phyloP scores from a whole-genome alignment of 768 basidiomycete genomes.

The Sarcomyxa edulis region DNA sequence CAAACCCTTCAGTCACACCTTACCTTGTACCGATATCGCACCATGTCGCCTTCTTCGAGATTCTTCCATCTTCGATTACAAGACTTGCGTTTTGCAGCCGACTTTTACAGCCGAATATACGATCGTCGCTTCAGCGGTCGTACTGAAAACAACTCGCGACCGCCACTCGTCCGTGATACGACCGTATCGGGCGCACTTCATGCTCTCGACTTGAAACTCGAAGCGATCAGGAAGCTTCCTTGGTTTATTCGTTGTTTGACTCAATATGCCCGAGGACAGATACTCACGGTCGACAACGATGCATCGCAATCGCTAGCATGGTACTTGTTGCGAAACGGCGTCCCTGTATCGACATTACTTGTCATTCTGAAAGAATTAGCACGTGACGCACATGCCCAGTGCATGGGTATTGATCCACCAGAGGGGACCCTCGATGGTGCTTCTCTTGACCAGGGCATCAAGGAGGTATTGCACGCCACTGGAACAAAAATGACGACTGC shows the following conservation, averaged over 20 bases:
- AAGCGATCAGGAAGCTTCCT: slow-evolving; percentile 33
- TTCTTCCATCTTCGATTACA: slow-evolving; percentile 68
- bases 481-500: slow-evolving; percentile 76
- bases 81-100: slow-evolving; percentile 67
- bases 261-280: slow-evolving; percentile 53
- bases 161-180: slow-evolving; percentile 67
- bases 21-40: slow-evolving; percentile 63
- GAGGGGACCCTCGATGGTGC: slow-evolving; percentile 40
- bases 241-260: slow-evolving; percentile 39
- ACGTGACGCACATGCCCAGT: slow-evolving; percentile 55
- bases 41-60: slow-evolving; percentile 47
- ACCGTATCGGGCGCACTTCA: slow-evolving; percentile 64
- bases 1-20: slow-evolving; percentile 72
- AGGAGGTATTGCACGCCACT: slow-evolving; percentile 81
- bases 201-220: slow-evolving; percentile 55
- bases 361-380: slow-evolving; percentile 58
- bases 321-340: slow-evolving; percentile 66
- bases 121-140: slow-evolving; percentile 71
- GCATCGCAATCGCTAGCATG: slow-evolving; percentile 46
- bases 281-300: slow-evolving; percentile 21
- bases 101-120: slow-evolving; percentile 74
- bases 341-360: slow-evolving; percentile 67
- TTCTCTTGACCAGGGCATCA: slow-evolving; percentile 51
- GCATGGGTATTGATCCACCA: slow-evolving; percentile 41
- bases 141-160: slow-evolving; percentile 57